Evolutionary conservation across 108 stramenopile species (phyloP).

Genomic region (Hondaea fermentalgiana): DNA sequence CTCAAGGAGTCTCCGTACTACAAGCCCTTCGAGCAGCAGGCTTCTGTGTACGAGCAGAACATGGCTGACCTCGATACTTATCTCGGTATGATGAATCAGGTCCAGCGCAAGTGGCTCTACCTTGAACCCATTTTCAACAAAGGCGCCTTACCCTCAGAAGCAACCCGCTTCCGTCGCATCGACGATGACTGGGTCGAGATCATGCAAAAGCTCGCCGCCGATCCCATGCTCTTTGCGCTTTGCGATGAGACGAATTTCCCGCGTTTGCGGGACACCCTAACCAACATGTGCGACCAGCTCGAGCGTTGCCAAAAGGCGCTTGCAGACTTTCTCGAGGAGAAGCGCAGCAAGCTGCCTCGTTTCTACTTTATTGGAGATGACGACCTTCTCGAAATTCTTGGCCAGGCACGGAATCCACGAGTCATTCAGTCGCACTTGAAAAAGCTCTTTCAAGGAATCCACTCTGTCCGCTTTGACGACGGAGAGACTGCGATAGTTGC

Average conservation of each 20-base stretch:
- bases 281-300: constrained; percentile 47
- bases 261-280: constrained; percentile 26
- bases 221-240: constrained; percentile 48
- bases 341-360: constrained; percentile 48
- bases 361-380: constrained; percentile 67
- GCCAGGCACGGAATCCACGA: constrained; percentile 49
- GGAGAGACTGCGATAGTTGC: constrained; percentile 29
- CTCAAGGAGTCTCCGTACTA: constrained; percentile 59
- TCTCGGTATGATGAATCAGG: constrained; percentile 20
- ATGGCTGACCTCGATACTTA: constrained; percentile 24
- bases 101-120: constrained; percentile 62
- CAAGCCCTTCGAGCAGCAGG: constrained; percentile 52
- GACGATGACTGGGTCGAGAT: constrained; percentile 57
- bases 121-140: constrained; percentile 58
- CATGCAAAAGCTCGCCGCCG: constrained; percentile 45
- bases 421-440: constrained; percentile 59
- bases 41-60: constrained; percentile 36
- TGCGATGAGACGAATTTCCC: constrained; percentile 49
- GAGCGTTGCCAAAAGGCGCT: constrained; percentile 61
- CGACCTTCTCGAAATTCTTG: constrained; percentile 58
- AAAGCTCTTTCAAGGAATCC: constrained; percentile 60
- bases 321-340: constrained; percentile 55
- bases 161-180: constrained; percentile 45
- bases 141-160: constrained; percentile 52
- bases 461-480: constrained; percentile 45